Evolutionary conservation across 208 protist genomes (phyloP).

Genomic region (Acanthamoeba healyi): DNA sequence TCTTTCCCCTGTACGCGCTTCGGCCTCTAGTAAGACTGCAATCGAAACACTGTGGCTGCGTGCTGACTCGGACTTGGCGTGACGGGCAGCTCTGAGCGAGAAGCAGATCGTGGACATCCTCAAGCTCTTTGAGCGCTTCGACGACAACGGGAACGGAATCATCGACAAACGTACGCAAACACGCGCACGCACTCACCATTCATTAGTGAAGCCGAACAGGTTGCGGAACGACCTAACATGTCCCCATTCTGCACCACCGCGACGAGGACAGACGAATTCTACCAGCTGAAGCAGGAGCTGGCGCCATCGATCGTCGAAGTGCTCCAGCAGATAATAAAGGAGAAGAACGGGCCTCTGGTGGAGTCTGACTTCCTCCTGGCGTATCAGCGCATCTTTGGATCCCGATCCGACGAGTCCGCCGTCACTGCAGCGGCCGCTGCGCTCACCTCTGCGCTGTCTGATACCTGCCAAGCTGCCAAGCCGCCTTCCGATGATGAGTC

Average conservation of each 20-base stretch:
- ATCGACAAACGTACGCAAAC: conserved; percentile 25
- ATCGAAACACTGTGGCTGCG: too few species aligned
- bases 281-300: conserved; percentile 66
- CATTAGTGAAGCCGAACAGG: neutral
- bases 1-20: neutral
- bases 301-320: conserved; percentile 29
- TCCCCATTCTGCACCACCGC: too few species aligned
- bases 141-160: conserved; percentile 56
- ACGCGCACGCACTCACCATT: neutral
- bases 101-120: conserved; percentile 40
- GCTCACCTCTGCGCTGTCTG: neutral
- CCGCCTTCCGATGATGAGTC: too few species aligned
- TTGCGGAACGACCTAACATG: too few species aligned
- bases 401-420: neutral
- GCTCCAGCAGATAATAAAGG: conserved; percentile 1
- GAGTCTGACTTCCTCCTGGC: conserved; percentile 31
- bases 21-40: neutral
- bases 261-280: conserved; percentile 72
- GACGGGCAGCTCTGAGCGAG: conserved; percentile 25
- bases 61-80: too few species aligned
- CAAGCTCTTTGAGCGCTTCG: conserved; percentile 25
- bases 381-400: conserved; percentile 53
- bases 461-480: neutral
- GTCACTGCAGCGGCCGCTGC: neutral
- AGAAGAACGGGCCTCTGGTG: conserved; percentile 38